These are phyloP conservation scores for Meredithiella fracta DNA, from an alignment of 2,329 filamentous ascomycete species.

Conservation along the genomic window DNA sequence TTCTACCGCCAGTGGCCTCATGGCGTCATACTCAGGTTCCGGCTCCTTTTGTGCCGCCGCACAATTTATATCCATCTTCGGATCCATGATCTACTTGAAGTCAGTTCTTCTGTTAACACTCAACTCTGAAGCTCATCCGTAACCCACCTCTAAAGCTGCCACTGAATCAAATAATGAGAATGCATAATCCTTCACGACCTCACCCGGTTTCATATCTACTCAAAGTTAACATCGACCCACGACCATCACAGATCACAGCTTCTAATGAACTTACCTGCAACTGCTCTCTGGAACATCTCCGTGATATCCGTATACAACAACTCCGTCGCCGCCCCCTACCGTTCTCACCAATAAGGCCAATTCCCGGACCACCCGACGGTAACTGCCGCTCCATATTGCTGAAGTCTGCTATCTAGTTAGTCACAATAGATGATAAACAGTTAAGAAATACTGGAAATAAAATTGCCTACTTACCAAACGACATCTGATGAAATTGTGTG, in stretches of 20 bases:
- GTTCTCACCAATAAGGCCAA: too few species aligned
- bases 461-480: background rate
- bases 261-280: slow-evolving; percentile 6
- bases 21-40: slow-evolving; percentile 67
- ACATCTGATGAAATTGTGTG: background rate
- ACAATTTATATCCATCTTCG: slow-evolving; percentile 95
- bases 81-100: slow-evolving; percentile 71
- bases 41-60: slow-evolving; percentile 62
- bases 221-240: background rate
- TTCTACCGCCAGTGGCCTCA: slow-evolving; percentile 48
- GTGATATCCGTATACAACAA: slow-evolving; percentile 14
- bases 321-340: slow-evolving; percentile 2
- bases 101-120: background rate
- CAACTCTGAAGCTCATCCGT: background rate
- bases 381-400: background rate
- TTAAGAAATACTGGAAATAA: background rate
- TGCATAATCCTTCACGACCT: slow-evolving; percentile 81
- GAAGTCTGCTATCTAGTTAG: background rate
- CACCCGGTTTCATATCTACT: slow-evolving; percentile 30
- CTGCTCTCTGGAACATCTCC: slow-evolving; percentile 7
- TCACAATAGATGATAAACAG: background rate
- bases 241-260: background rate
- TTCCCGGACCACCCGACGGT: background rate
- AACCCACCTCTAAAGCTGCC: slow-evolving; percentile 55
- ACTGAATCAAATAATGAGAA: slow-evolving; percentile 94